Evolutionary conservation across 768 basidiomycete species (phyloP), one percentile per base, ranked within the genome.

Genomic region (Mycena latifolia): DNA sequence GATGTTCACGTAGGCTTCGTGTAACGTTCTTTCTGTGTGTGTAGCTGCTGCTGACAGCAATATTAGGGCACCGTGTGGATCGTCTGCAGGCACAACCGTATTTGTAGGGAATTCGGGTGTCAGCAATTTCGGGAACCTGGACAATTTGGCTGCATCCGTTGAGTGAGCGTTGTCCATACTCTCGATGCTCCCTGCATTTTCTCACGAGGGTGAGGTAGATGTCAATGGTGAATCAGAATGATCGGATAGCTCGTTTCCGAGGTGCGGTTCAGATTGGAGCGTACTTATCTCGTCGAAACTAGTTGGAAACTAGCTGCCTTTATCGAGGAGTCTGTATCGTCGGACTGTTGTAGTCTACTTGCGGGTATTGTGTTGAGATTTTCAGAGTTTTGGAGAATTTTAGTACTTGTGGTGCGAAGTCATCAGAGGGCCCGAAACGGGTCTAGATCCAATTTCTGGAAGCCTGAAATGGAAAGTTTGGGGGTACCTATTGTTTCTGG

Each of bases 151-250:
- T 25, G n/a, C 17, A 59, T n/a, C 43, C 45, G 57, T 59, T 50
- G 45, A 59, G 57, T 59, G 57, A 48, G 57, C 22, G 24, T 59
- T 59, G 41, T 37, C 47, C 57, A 59, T 59, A 48, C 56, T 58
- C 57, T 48, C 57, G 57, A 50, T 47, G 47, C 57, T 59, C 57
- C 25, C 31, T 59, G 47, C 37, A 50, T 50, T 59, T 59, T 48
- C 57, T 59, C 46, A 59, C 28, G 47, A 59, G 55, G 29, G 45
- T 59, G 57, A 50, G 28, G 47, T 59, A 59, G 57, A 59, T 59
- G 57, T 35, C 57, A 59, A 59, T 59, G 57, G 57, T 59, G 57
- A 59, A 59, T 59, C 57, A 59, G 47, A 45, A 59, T 59, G 57
- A 59, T 39, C 57, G 35, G 47, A 59, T 59, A 25, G 47, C 57